Percentiles rank a stretch among this genome's conserved stretches.
phyloP scores from a whole-genome alignment of 2,329 filamentous ascomycete genomes.

The Trichophyton schoenleinii region DNA sequence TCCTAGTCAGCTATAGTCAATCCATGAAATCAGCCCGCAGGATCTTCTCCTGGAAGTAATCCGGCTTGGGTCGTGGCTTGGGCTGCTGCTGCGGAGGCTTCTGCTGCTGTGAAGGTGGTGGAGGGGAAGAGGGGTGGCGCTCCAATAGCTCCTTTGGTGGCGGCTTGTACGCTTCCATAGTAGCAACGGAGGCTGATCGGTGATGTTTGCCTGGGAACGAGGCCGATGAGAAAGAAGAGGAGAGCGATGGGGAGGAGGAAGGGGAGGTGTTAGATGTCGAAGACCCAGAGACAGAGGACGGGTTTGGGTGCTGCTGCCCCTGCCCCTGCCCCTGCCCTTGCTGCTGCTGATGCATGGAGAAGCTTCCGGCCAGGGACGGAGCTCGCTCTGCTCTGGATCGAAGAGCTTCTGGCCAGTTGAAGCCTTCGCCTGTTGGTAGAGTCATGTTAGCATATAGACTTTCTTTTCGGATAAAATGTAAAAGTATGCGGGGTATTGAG shows the following conservation, averaged over 20 bases:
- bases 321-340: slow-evolving; percentile 2
- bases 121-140: slow-evolving; percentile 3
- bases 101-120: slow-evolving; percentile 6
- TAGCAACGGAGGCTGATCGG: slow-evolving; percentile 34
- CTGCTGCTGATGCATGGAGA: slow-evolving; percentile 1
- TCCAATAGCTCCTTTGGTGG: slow-evolving; percentile 20
- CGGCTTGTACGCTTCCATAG: slow-evolving; percentile 35
- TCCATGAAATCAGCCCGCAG: slow-evolving; percentile 98
- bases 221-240: slow-evolving; percentile 24
- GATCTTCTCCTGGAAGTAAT: slow-evolving; percentile 93
- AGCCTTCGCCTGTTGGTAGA: slow-evolving; percentile 63
- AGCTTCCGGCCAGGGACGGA: slow-evolving; percentile 28
- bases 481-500: slow-evolving; percentile 7
- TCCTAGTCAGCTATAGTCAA: slow-evolving; percentile 27
- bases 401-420: slow-evolving; percentile 95
- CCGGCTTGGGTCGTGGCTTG: slow-evolving; percentile 56
- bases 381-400: slow-evolving; percentile 80
- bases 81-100: slow-evolving; percentile 25
- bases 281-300: neutral
- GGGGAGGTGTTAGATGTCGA: slow-evolving; percentile 18
- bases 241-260: slow-evolving; percentile 16
- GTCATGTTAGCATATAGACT: slow-evolving; percentile 22
- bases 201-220: slow-evolving; percentile 25
- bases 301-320: neutral
- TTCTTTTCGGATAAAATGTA: slow-evolving; percentile 19